These are phyloP conservation scores for Venturia pyrina DNA, from an alignment of 2,329 filamentous ascomycete genomes.

Conservation along the genomic window DNA sequence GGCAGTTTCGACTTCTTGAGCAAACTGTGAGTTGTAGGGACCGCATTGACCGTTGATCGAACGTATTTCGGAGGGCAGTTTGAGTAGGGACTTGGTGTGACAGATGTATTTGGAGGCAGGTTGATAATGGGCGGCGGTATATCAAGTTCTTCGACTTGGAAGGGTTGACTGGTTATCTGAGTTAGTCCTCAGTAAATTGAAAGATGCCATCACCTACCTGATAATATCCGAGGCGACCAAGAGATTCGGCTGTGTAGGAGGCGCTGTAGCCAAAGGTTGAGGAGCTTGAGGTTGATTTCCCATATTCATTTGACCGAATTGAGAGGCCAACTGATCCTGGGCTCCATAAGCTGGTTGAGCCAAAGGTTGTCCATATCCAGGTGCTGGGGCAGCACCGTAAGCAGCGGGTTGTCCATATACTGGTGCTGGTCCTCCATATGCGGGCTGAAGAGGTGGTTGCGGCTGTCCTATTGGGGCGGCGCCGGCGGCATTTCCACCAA, in stretches of 20 bases:
- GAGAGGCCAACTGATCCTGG: slow-evolving; percentile 60
- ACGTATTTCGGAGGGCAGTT: slow-evolving; percentile 94
- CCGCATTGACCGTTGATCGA: slow-evolving; percentile 86
- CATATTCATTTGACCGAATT: slow-evolving; percentile 71
- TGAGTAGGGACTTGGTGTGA: slow-evolving; percentile 80
- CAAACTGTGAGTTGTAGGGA: slow-evolving; percentile 83
- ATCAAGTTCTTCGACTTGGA: slow-evolving; percentile 88
- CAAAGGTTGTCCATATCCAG: slow-evolving; percentile 5
- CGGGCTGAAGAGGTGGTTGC: slow-evolving; percentile 24
- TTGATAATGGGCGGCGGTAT: slow-evolving; percentile 84
- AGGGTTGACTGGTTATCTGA: slow-evolving; percentile 58
- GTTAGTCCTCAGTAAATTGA: neutral
- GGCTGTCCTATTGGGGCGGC: slow-evolving; percentile 31
- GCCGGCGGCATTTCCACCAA: slow-evolving; percentile 72
- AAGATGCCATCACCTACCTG: neutral
- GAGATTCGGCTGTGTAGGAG: slow-evolving; percentile 60
- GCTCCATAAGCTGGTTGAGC: slow-evolving; percentile 23
- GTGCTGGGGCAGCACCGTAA: neutral
- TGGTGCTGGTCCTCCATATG: slow-evolving; percentile 2
- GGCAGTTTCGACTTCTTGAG: slow-evolving; percentile 96
- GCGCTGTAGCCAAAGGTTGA: slow-evolving; percentile 39
- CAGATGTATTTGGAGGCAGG: slow-evolving; percentile 79
- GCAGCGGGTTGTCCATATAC: neutral
- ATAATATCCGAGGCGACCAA: slow-evolving; percentile 87
- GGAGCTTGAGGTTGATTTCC: slow-evolving; percentile 40